phyloP scores from a whole-genome alignment of 257 asterid species.

The Forsythia viridissima region DNA sequence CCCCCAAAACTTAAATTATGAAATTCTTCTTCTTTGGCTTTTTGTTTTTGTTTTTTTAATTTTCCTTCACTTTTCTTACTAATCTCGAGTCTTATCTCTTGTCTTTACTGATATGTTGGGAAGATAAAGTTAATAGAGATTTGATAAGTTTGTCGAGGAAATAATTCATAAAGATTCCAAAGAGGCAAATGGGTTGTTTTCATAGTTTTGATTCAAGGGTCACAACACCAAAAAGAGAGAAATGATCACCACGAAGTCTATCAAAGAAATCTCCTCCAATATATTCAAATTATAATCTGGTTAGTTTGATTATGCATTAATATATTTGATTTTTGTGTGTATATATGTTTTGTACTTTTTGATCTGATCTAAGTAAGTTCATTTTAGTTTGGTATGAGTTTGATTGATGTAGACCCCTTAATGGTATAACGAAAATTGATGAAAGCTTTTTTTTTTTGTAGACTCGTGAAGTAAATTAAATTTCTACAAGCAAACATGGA shows the following conservation, averaged over 20 bases:
- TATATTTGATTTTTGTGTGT: not conserved
- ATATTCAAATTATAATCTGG: conserved; percentile 54
- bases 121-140: not conserved
- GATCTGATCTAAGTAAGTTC: conserved; percentile 36
- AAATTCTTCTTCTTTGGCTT: not conserved
- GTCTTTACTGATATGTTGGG: conserved; percentile 15
- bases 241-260: conserved; percentile 43
- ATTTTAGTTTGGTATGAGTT: not conserved
- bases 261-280: conserved; percentile 35
- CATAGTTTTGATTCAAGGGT: conserved; percentile 58
- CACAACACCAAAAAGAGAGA: conserved; percentile 39
- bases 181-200: conserved; percentile 53
- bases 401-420: not conserved
- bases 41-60: not conserved
- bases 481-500: no score
- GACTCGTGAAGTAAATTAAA: no score
- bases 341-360: not conserved
- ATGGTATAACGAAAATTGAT: not conserved
- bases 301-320: not conserved
- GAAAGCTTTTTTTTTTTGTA: not conserved
- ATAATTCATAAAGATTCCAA: conserved; percentile 16
- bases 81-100: conserved; percentile 5
- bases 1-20: not conserved
- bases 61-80: not conserved
- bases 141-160: conserved; percentile 6